Percentiles rank a stretch among this genome's conserved stretches.
Evolutionary conservation across 169 alveolate genomes (phyloP).

Genomic region (Cyclospora cayetanensis): DNA sequence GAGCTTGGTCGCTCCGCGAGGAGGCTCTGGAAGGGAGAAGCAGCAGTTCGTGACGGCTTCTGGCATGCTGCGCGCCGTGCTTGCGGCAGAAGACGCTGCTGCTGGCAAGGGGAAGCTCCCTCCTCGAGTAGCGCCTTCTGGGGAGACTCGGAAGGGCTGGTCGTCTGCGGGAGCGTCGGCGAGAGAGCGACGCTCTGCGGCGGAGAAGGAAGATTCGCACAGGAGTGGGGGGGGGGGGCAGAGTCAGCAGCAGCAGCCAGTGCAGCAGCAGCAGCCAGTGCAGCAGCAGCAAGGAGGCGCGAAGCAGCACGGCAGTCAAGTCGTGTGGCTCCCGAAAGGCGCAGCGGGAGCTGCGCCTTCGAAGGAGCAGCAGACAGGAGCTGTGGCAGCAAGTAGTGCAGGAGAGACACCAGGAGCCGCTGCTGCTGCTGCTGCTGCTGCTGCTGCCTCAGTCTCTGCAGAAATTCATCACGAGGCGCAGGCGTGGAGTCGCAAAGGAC

Average conservation of each 20-base stretch:
- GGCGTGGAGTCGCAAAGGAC: slow-evolving; percentile 28
- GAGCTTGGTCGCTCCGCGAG: background rate
- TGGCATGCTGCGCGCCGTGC: background rate
- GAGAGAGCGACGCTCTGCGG: slow-evolving; percentile 12
- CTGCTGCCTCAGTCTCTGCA: background rate
- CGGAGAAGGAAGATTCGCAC: background rate
- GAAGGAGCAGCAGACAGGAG: slow-evolving; percentile 39
- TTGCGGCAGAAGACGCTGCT: background rate
- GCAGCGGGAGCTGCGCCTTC: background rate
- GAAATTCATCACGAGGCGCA: slow-evolving; percentile 24
- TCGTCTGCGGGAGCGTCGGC: background rate
- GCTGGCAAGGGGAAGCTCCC: background rate
- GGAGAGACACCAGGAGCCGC: slow-evolving; percentile 10
- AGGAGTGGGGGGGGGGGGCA: no score
- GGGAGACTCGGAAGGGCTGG: background rate
- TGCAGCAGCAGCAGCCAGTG: background rate
- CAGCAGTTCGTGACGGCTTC: background rate
- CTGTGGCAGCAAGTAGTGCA: background rate
- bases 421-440: background rate
- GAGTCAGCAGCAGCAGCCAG: slow-evolving; percentile 2
- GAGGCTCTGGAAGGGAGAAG: slow-evolving; percentile 1
- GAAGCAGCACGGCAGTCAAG: slow-evolving; percentile 3
- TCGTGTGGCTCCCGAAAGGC: slow-evolving; percentile 33
- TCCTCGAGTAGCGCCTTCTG: background rate
- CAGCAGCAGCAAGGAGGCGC: slow-evolving; percentile 5